Evolutionary conservation across 495 filamentous ascomycete genomes (phyloP).

Genomic region (Staphylotrichum tortipilum): DNA sequence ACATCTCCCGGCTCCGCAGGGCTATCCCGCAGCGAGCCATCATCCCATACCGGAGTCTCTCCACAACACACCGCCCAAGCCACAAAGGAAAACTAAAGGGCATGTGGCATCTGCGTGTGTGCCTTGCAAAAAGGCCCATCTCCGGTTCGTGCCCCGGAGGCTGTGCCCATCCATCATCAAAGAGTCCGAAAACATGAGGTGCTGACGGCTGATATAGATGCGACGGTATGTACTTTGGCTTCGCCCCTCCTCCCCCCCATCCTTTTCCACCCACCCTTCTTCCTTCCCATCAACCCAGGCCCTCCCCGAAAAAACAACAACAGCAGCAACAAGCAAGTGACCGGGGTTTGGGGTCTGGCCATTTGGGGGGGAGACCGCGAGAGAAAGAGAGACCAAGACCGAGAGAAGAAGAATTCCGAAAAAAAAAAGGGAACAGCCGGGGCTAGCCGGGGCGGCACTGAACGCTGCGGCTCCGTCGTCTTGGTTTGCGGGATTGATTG

Average conservation of each 20-base stretch:
- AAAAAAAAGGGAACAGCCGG: conserved; percentile 16
- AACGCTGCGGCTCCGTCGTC: conserved; percentile 19
- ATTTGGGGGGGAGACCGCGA: too few species aligned
- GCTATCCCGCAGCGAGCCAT: conserved; percentile 29
- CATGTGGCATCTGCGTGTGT: conserved; percentile 96
- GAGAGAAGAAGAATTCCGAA: too few species aligned
- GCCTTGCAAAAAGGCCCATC: conserved; percentile 93
- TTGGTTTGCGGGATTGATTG: conserved; percentile 22
- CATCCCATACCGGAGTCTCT: conserved; percentile 28
- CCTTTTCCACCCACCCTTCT: too few species aligned
- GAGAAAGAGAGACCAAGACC: too few species aligned
- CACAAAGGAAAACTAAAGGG: conserved; percentile 79
- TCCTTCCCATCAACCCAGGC: too few species aligned
- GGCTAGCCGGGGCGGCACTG: conserved; percentile 15
- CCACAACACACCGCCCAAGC: conserved; percentile 45
- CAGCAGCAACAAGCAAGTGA: too few species aligned
- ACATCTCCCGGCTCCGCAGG: conserved; percentile 19
- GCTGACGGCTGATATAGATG: conserved; percentile 31
- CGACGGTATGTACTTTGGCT: conserved; percentile 39
- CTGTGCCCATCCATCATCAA: not conserved
- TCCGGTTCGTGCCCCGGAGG: conserved; percentile 45
- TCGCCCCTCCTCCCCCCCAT: too few species aligned
- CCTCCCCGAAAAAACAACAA: too few species aligned
- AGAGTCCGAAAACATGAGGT: conserved; percentile 1
- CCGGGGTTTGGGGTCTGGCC: too few species aligned